Conservation (phyloP, 768 basidiomycete genomes). For the Floccularia luteovirens region DNA sequence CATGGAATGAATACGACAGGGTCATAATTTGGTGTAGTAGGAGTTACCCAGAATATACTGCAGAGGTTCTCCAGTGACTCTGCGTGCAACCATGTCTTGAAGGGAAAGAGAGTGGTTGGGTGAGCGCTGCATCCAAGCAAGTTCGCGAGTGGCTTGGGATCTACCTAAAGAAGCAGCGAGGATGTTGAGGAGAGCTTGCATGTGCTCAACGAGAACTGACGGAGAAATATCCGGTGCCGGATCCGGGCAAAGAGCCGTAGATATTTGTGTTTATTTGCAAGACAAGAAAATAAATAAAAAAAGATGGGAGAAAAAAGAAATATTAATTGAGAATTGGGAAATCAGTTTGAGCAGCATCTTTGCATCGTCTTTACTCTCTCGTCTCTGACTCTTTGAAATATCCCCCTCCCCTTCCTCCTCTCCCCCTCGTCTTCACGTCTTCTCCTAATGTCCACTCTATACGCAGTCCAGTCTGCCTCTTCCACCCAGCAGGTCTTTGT, state of each 20-base stretch:
- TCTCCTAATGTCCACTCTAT: constrained; percentile 26
- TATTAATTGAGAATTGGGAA: no score
- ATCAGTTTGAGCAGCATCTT: no score
- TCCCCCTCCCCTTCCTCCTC: constrained; percentile 13
- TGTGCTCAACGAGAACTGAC: constrained; percentile 4
- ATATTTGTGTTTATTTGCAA: constrained; percentile 8
- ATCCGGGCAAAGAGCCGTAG: background rate
- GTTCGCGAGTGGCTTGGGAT: constrained; percentile 28
- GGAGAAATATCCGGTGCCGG: background rate
- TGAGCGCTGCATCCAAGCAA: constrained; percentile 35
- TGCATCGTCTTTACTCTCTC: no score
- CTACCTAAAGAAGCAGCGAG: constrained; percentile 23
- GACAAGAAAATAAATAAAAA: constrained; percentile 14
- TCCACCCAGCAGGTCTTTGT: constrained; percentile 23
- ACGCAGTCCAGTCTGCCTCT: constrained; percentile 26
- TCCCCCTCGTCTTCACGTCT: constrained; percentile 13
- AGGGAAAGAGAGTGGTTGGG: constrained; percentile 14
- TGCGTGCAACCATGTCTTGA: constrained; percentile 44
- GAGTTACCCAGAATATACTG: constrained; percentile 83
- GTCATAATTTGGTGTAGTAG: constrained; percentile 6
- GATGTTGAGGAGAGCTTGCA: constrained; percentile 16
- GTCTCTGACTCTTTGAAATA: constrained; percentile 2
- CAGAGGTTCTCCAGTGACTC: constrained; percentile 68
- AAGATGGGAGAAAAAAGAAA: no score
- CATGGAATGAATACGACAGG: constrained; percentile 2